phyloP scores from a whole-genome alignment of 352 stramenopile species.

The Phytopythium boreale region DNA sequence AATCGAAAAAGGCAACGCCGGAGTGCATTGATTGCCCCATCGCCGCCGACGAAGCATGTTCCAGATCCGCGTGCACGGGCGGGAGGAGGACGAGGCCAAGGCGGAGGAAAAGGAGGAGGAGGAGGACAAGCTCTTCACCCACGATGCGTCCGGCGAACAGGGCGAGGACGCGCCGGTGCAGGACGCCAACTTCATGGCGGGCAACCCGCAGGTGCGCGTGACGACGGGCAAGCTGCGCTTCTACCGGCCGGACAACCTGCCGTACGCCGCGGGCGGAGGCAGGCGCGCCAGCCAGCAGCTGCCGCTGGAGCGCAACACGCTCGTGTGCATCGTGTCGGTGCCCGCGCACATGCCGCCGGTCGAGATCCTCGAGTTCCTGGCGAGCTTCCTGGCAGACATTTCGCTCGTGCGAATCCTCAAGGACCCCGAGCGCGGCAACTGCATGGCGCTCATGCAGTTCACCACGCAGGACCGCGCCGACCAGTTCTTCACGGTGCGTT shows the following conservation, averaged over 20 bases:
- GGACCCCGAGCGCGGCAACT: slow-evolving; percentile 78
- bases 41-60: slow-evolving; percentile 41
- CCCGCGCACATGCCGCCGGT: slow-evolving; percentile 83
- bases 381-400: slow-evolving; percentile 70
- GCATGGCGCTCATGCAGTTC: slow-evolving; percentile 87
- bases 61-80: slow-evolving; percentile 76
- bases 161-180: slow-evolving; percentile 16
- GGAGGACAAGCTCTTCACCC: slow-evolving; percentile 19
- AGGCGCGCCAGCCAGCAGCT: slow-evolving; percentile 29
- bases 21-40: background rate
- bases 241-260: slow-evolving; percentile 61
- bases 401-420: slow-evolving; percentile 78
- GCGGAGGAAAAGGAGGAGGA: slow-evolving; percentile 31
- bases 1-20: background rate
- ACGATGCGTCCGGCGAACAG: background rate
- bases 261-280: slow-evolving; percentile 30
- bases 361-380: slow-evolving; percentile 82
- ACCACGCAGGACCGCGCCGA: slow-evolving; percentile 71
- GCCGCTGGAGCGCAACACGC: slow-evolving; percentile 62
- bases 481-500: slow-evolving; percentile 65
- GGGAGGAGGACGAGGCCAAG: slow-evolving; percentile 7
- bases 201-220: slow-evolving; percentile 76
- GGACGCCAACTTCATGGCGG: slow-evolving; percentile 59
- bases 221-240: slow-evolving; percentile 79
- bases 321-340: slow-evolving; percentile 82